These are phyloP conservation scores for Aegilops sharonensis DNA, from an alignment of 176 grass and related monocot genomes.

Conservation along the genomic window DNA sequence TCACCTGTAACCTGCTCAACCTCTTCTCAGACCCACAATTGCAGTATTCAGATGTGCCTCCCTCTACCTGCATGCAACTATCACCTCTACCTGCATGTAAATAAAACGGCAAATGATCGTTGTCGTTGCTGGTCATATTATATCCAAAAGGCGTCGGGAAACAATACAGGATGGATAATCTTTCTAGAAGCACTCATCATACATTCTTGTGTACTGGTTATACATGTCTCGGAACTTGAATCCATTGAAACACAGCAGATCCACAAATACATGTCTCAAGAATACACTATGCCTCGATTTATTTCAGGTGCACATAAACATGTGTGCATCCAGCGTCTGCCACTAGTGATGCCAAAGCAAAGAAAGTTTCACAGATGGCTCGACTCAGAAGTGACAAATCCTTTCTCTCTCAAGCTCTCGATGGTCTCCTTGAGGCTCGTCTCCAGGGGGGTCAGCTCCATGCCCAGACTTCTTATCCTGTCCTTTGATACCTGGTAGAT, in stretches of 20 bases:
- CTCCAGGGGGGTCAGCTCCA: constrained; percentile 48
- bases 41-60: neutral
- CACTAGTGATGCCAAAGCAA: neutral
- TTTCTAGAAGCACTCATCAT: neutral
- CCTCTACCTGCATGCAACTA: neutral
- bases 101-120: neutral
- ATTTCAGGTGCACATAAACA: neutral
- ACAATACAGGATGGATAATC: neutral
- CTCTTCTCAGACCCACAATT: neutral
- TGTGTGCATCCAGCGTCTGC: neutral
- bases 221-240: neutral
- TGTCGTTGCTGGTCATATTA: too few species aligned
- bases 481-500: constrained; percentile 65
- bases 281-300: neutral
- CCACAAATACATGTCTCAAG: neutral
- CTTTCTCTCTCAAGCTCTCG: constrained; percentile 67
- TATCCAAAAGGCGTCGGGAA: neutral
- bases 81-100: neutral
- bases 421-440: constrained; percentile 65
- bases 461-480: constrained; percentile 49
- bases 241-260: neutral
- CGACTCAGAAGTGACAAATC: constrained; percentile 44
- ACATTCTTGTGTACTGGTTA: neutral
- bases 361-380: constrained; percentile 27
- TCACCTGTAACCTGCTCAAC: too few species aligned